A percentile compares a stretch with the other conserved stretches of the same genome.
These are phyloP conservation scores for Penicillium concentricum DNA, from an alignment of 2,329 filamentous ascomycete species.

Conservation along the genomic window DNA sequence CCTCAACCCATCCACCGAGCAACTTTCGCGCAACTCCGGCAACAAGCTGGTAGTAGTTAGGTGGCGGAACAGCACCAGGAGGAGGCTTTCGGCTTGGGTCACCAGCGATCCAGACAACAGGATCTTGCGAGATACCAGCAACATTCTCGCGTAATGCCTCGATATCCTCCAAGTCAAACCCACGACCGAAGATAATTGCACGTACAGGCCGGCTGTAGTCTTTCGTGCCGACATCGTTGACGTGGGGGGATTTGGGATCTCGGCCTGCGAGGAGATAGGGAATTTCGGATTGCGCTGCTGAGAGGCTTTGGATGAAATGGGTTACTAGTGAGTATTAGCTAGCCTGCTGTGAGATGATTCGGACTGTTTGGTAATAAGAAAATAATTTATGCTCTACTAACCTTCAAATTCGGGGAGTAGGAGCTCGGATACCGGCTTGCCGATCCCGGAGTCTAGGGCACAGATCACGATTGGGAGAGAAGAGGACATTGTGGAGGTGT, in stretches of 20 bases:
- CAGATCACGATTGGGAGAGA: constrained; percentile 20
- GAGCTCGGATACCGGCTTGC: constrained; percentile 16
- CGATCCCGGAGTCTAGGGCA: constrained; percentile 13
- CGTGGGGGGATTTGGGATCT: constrained; percentile 18
- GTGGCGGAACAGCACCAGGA: constrained; percentile 9
- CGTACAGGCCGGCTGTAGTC: constrained; percentile 25
- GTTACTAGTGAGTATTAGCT: constrained; percentile 15
- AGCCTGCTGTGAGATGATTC: too few species aligned
- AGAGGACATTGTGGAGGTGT: constrained; percentile 6
- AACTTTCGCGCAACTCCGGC: constrained; percentile 15
- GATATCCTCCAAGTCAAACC: constrained; percentile 18
- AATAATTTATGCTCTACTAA: neutral
- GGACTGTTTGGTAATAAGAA: too few species aligned
- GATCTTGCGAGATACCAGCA: constrained; percentile 1
- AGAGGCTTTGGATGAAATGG: constrained; percentile 22
- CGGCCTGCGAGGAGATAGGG: constrained; percentile 25
- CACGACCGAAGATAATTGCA: constrained; percentile 31
- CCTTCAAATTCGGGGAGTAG: constrained; percentile 23
- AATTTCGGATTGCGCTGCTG: constrained; percentile 21
- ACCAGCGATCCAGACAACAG: constrained; percentile 16
- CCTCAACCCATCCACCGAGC: constrained; percentile 18
- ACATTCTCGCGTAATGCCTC: constrained; percentile 9
- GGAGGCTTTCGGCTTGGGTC: constrained; percentile 11
- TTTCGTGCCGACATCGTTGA: constrained; percentile 26
- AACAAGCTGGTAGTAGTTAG: constrained; percentile 20